A percentile compares a stretch with the other conserved stretches of the same genome.
Evolutionary conservation across 805 yeast species (phyloP).

Genomic region (Ogataea degrootiae): DNA sequence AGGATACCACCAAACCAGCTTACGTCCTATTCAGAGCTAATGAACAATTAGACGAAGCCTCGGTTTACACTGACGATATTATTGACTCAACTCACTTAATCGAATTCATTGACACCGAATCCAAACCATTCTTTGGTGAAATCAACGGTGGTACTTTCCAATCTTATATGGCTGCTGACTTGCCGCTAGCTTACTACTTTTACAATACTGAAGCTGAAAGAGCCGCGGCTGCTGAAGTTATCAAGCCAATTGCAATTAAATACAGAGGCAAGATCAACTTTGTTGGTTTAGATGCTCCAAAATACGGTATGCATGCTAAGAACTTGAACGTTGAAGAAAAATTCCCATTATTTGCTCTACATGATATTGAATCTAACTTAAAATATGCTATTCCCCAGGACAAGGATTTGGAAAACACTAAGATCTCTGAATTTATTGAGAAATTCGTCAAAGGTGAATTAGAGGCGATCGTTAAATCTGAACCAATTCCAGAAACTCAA

Average conservation of each 20-base stretch:
- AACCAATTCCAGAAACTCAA: slow-evolving; percentile 80
- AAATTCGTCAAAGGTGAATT: slow-evolving; percentile 61
- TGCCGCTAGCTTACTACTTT: slow-evolving; percentile 88
- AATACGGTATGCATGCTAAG: slow-evolving; percentile 82
- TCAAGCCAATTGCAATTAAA: slow-evolving; percentile 64
- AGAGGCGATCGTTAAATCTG: slow-evolving; percentile 75
- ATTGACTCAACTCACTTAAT: slow-evolving; percentile 35
- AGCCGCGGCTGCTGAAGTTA: slow-evolving; percentile 44
- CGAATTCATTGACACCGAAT: slow-evolving; percentile 53
- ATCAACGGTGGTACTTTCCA: slow-evolving; percentile 75
- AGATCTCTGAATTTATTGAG: slow-evolving; percentile 57
- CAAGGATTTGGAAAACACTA: slow-evolving; percentile 42
- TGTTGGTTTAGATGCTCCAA: slow-evolving; percentile 80
- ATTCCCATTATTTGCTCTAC: slow-evolving; percentile 89
- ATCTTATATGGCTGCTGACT: slow-evolving; percentile 61
- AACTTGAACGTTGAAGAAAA: slow-evolving; percentile 77
- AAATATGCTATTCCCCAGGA: slow-evolving; percentile 77
- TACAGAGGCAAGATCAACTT: slow-evolving; percentile 78
- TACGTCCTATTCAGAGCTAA: slow-evolving; percentile 46
- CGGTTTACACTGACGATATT: slow-evolving; percentile 36
- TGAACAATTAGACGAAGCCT: slow-evolving; percentile 43
- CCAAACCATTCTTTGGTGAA: slow-evolving; percentile 84
- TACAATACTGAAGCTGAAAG: slow-evolving; percentile 67
- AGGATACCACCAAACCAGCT: slow-evolving; percentile 31
- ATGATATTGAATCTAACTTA: slow-evolving; percentile 59